Conservation (phyloP, 1,284 basidiomycete species). For the Grifola frondosa region DNA sequence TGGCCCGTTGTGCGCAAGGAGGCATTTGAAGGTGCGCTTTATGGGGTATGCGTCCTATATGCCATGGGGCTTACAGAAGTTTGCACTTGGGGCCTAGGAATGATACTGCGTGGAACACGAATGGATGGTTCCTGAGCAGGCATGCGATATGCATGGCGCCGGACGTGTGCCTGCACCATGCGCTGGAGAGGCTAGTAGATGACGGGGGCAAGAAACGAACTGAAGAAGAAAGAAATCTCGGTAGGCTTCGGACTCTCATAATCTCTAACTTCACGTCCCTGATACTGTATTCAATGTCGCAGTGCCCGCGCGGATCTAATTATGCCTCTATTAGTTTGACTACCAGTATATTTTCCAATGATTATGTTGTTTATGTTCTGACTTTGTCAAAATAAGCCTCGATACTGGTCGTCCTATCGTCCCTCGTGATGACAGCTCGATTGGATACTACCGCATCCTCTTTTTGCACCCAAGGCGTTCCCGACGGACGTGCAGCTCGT, state of each 20-base stretch:
- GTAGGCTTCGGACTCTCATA: conserved; percentile 42
- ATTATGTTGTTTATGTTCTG: conserved; percentile 19
- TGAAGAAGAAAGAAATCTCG: conserved; percentile 80
- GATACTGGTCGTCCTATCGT: conserved; percentile 88
- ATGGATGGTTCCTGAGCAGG: conserved; percentile 88
- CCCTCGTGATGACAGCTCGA: conserved; percentile 82
- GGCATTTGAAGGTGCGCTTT: conserved; percentile 71
- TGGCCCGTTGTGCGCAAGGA: conserved; percentile 92
- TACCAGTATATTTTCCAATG: conserved; percentile 62
- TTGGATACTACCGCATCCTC: conserved; percentile 77
- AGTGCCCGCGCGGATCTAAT: conserved; percentile 90
- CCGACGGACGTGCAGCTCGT: conserved; percentile 86
- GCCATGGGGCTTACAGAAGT: not conserved
- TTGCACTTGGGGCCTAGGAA: conserved; percentile 55
- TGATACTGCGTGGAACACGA: conserved; percentile 93
- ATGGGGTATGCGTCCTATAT: not conserved
- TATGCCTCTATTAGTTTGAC: conserved; percentile 91
- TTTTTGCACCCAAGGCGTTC: conserved; percentile 82
- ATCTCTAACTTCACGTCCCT: too few relatives aligned
- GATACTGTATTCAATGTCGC: conserved; percentile 11
- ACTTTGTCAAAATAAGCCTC: conserved; percentile 60
- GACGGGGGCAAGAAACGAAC: conserved; percentile 55
- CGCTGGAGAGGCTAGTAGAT: conserved; percentile 84
- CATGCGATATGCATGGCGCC: conserved; percentile 93
- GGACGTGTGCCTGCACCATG: conserved; percentile 86